phyloP scores from a whole-genome alignment of 139 green algal genomes.

The Trebouxia sp. region DNA sequence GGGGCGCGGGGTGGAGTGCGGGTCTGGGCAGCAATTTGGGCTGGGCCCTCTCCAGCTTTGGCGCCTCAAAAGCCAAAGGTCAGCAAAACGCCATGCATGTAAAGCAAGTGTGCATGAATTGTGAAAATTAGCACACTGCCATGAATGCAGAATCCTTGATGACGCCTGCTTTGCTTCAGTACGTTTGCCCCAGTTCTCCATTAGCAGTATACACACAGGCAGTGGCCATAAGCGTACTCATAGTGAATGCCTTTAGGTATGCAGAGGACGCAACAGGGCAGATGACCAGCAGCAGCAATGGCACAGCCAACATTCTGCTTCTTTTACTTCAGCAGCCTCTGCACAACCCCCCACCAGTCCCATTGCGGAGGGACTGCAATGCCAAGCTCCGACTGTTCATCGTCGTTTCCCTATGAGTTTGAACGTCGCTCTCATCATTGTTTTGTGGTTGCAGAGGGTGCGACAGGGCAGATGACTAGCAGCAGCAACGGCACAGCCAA shows the following conservation, averaged over 20 bases:
- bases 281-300: constrained; percentile 16
- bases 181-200: too few relatives aligned
- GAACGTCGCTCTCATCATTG: too few relatives aligned
- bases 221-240: too few relatives aligned
- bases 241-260: too few relatives aligned
- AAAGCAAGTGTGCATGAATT: too few relatives aligned
- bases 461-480: constrained; percentile 25
- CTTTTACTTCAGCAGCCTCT: background rate
- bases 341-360: background rate
- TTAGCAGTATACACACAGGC: too few relatives aligned
- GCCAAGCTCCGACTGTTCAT: too few relatives aligned
- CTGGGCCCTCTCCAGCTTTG: constrained; percentile 38
- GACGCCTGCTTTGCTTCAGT: background rate
- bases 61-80: constrained; percentile 22
- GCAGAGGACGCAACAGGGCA: constrained; percentile 25
- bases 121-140: too few relatives aligned
- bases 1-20: constrained; percentile 21
- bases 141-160: background rate
- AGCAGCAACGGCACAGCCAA: background rate
- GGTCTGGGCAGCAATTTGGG: constrained; percentile 44
- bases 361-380: background rate
- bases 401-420: too few relatives aligned
- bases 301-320: background rate
- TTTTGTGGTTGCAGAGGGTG: constrained; percentile 5
- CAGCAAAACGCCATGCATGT: background rate